These are phyloP conservation scores for Moesziomyces parantarcticus DNA, from an alignment of 1,284 basidiomycete species.

Conservation along the genomic window DNA sequence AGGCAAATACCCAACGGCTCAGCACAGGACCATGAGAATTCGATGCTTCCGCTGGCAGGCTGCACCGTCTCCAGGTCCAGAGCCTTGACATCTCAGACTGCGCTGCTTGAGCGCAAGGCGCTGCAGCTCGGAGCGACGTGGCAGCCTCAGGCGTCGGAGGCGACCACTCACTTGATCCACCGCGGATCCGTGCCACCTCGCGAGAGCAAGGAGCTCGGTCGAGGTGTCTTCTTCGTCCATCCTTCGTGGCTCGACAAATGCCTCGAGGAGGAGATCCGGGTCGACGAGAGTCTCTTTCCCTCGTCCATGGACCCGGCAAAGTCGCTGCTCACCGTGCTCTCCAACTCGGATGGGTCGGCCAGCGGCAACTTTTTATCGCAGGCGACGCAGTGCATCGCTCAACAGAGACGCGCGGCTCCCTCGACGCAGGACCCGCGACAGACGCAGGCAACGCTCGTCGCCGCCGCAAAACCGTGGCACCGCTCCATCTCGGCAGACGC, in stretches of 20 bases:
- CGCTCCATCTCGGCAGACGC: constrained; percentile 44
- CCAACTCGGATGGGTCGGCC: constrained; percentile 41
- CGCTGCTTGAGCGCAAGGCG: constrained; percentile 33
- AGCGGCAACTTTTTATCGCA: constrained; percentile 40
- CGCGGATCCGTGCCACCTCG: constrained; percentile 22
- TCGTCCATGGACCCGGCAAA: constrained; percentile 31
- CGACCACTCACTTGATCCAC: constrained; percentile 39
- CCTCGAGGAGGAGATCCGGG: constrained; percentile 28
- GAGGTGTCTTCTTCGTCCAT: constrained; percentile 26
- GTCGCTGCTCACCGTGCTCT: constrained; percentile 35
- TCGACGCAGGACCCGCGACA: constrained; percentile 1
- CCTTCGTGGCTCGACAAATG: constrained; percentile 50
- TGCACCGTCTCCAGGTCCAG: constrained; percentile 36
- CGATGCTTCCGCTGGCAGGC: constrained; percentile 24
- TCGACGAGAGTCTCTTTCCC: constrained; percentile 46
- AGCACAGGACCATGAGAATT: neutral
- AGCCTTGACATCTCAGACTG: constrained; percentile 20
- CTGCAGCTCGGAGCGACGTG: constrained; percentile 41
- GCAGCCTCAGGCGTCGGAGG: constrained; percentile 20
- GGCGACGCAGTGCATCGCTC: constrained; percentile 20
- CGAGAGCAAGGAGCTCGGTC: constrained; percentile 21
- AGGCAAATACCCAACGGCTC: too few relatives aligned
- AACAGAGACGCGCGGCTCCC: constrained; percentile 4
- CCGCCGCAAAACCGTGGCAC: constrained; percentile 44
- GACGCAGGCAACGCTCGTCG: constrained; percentile 27